Evolutionary conservation across 2,329 filamentous ascomycete species (phyloP), one percentile per base, ranked within the genome.

Genomic region (Fusarium stilboides): DNA sequence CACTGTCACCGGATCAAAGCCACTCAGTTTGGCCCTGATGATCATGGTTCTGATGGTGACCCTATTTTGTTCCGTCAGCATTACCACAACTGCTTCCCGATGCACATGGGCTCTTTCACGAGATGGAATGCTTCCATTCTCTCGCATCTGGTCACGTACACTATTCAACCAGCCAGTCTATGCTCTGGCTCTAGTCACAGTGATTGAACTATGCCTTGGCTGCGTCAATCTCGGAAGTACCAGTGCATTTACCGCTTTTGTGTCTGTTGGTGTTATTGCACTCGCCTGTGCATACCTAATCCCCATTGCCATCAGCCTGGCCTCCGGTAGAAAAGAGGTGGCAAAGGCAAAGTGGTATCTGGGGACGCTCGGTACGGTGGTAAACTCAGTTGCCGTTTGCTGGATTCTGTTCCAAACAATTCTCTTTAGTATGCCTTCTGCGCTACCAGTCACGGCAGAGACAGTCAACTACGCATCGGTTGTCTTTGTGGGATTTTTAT

Each of bases 241-340:
- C 13, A 57, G 53, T 24, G 53, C 53, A 8, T 57, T 57, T 5
- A 57, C 53, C 3, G 53, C 53, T 1, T 57, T 57, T 8, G 53
- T 57, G 1, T 57, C 53, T 4, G 44, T 57, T 0, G 53, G 53
- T 1, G 53, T 57, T 1, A 37, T 57, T 1, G 53, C 53, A 2
- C 7, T 57, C 4, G 53, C 53, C 2, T n/a, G 37, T 3, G 36
- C 53, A 33, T 50, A 57, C 6, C 26, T 57, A 6, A 50, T 42
- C 12, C 53, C 53, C 1, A 57, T 57, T 9, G 14, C 12, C 1
- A 40, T n/a, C 4, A 34, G 20, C 14, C 50, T 45, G 3, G 4
- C 17, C 2, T 58, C 8, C 7, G 14, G 19, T 0, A 15, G 50
- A 15, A 22, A 4, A 2, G 39, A 56, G 14, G 14, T 26, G 1